Percentiles rank a stretch among this genome's conserved stretches.
Conservation (phyloP, 2,329 filamentous ascomycete genomes). For the Colletotrichum karsti region DNA sequence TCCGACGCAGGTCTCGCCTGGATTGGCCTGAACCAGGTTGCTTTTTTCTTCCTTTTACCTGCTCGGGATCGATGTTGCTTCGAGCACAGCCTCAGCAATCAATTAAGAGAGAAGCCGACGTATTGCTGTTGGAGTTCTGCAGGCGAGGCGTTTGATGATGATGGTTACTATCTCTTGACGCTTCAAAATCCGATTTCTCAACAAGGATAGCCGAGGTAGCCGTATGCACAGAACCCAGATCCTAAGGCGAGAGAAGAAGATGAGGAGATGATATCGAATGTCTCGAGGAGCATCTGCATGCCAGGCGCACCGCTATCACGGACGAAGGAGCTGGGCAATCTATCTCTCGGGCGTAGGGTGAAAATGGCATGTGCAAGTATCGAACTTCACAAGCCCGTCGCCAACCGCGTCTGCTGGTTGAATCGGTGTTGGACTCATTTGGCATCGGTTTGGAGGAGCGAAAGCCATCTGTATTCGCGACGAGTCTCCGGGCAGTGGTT, state of each 20-base stretch:
- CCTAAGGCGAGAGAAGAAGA: background rate
- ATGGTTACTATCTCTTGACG: background rate
- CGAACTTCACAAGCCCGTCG: background rate
- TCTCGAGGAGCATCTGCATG: background rate
- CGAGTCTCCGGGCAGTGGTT: background rate
- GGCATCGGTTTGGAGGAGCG: background rate
- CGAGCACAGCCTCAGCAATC: constrained; percentile 23
- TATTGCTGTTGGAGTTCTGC: background rate
- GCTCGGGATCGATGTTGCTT: background rate
- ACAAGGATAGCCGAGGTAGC: background rate
- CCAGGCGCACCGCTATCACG: background rate
- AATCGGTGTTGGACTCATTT: background rate
- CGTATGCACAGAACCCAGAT: background rate
- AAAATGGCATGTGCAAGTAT: background rate
- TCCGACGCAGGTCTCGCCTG: constrained; percentile 11
- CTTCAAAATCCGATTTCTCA: background rate
- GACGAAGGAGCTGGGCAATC: background rate
- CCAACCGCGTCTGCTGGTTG: background rate
- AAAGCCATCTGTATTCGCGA: background rate
- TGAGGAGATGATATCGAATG: constrained; percentile 13
- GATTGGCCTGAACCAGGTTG: background rate
- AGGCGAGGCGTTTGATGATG: background rate
- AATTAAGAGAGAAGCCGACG: background rate
- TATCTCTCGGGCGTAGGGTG: background rate
- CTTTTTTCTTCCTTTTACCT: constrained; percentile 4